phyloP scores from a whole-genome alignment of 1,139 yeast species.

The Scheffersomyces segobiensis region DNA sequence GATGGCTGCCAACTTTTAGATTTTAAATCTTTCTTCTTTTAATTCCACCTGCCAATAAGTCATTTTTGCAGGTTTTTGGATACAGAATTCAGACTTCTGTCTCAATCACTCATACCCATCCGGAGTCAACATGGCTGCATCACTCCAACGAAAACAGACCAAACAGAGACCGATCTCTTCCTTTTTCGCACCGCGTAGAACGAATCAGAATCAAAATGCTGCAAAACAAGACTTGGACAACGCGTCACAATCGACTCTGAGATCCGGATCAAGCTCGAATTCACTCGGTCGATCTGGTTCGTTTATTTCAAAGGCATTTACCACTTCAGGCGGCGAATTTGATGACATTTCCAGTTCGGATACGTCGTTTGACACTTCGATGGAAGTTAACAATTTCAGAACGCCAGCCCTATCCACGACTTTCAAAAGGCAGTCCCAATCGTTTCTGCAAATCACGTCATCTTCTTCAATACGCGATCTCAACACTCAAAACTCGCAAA shows the following conservation, averaged over 20 bases:
- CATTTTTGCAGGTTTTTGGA: neutral
- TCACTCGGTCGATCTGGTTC: slow-evolving; percentile 5
- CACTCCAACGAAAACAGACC: neutral
- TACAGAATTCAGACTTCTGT: neutral
- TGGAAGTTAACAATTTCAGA: slow-evolving; percentile 15
- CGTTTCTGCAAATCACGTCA: neutral
- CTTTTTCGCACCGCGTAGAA: slow-evolving; percentile 1
- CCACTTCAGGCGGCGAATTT: slow-evolving; percentile 10
- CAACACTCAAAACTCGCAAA: neutral
- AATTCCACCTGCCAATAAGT: too few species aligned
- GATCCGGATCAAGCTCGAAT: neutral
- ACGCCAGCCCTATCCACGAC: slow-evolving; percentile 12
- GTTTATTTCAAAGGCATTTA: slow-evolving; percentile 7
- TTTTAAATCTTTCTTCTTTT: too few species aligned
- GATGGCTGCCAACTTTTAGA: neutral
- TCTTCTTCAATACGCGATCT: neutral
- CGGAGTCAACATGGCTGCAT: neutral
- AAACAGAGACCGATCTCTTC: slow-evolving; percentile 1
- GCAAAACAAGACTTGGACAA: neutral
- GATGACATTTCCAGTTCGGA: slow-evolving; percentile 16
- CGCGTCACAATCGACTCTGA: neutral
- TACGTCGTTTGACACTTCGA: slow-evolving; percentile 13
- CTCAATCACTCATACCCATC: neutral
- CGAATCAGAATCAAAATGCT: neutral
- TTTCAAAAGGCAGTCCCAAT: slow-evolving; percentile 2